A percentile compares a stretch with the other conserved stretches of the same genome.
These are phyloP conservation scores for Schizophyllum amplum DNA, from an alignment of 1,284 basidiomycete species.

Conservation along the genomic window DNA sequence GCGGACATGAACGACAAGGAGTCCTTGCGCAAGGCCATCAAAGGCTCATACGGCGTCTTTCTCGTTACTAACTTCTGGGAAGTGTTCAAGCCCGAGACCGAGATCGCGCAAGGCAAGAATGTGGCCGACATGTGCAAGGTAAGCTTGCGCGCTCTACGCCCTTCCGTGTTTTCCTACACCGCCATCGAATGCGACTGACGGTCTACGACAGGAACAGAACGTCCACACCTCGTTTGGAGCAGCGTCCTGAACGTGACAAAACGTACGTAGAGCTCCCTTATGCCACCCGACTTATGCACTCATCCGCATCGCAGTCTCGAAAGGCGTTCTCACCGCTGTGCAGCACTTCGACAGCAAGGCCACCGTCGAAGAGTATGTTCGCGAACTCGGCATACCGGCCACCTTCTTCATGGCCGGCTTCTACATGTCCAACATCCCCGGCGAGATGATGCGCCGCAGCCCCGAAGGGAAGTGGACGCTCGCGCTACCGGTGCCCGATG, in stretches of 20 bases:
- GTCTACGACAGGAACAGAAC: background rate
- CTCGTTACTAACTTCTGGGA: background rate
- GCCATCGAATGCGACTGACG: too few species aligned
- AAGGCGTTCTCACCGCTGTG: background rate
- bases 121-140: background rate
- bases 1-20: background rate
- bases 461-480: background rate
- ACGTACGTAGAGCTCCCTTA: background rate
- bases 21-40: background rate
- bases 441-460: background rate
- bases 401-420: constrained; percentile 8
- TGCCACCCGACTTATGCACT: background rate
- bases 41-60: background rate
- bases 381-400: constrained; percentile 5
- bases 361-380: constrained; percentile 6
- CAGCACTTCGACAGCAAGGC: constrained; percentile 11
- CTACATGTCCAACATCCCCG: constrained; percentile 10
- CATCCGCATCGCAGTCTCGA: background rate
- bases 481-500: background rate
- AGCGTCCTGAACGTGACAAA: background rate
- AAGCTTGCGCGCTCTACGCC: too few species aligned
- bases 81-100: background rate
- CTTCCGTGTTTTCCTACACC: too few species aligned
- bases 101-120: background rate
- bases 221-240: background rate